A percentile compares a stretch with the other conserved stretches of the same genome.
Evolutionary conservation across 1,284 basidiomycete genomes (phyloP).

Genomic region (Thecaphora thlaspeos): DNA sequence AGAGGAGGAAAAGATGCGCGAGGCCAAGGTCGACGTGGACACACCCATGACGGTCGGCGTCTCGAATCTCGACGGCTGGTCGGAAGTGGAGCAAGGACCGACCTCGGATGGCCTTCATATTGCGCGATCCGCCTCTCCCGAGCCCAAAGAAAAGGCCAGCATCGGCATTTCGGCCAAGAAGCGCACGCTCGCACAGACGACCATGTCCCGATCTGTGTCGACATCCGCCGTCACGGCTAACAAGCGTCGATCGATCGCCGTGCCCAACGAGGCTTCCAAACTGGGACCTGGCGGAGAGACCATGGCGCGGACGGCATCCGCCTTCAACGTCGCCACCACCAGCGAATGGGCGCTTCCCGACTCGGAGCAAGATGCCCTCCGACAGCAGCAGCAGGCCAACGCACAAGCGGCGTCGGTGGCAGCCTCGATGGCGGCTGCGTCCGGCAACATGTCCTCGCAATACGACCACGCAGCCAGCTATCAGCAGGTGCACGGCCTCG

Average conservation of each 20-base stretch:
- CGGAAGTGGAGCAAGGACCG: conserved; percentile 5
- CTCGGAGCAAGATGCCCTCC: neutral
- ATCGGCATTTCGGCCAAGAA: neutral
- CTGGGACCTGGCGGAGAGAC: neutral
- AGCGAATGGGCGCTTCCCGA: neutral
- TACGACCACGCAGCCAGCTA: neutral
- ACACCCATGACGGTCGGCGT: conserved; percentile 44
- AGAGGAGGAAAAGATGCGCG: conserved; percentile 50
- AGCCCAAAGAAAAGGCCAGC: conserved; percentile 5
- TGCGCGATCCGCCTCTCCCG: conserved; percentile 18
- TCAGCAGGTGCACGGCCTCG: conserved; percentile 8
- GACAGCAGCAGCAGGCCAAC: conserved; percentile 1
- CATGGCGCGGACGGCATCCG: neutral
- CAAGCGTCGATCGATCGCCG: conserved; percentile 1
- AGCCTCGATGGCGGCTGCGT: conserved; percentile 1
- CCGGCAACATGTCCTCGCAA: neutral
- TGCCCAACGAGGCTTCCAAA: neutral
- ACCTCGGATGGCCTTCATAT: conserved; percentile 17
- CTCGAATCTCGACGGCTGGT: conserved; percentile 48
- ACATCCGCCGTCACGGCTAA: neutral
- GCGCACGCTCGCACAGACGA: neutral
- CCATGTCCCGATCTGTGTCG: neutral
- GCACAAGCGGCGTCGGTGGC: neutral
- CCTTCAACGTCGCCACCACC: neutral
- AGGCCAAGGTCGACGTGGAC: conserved; percentile 19